These are phyloP conservation scores for Eutrema yunnanense DNA, from an alignment of 345 rosid species.

Conservation along the genomic window DNA sequence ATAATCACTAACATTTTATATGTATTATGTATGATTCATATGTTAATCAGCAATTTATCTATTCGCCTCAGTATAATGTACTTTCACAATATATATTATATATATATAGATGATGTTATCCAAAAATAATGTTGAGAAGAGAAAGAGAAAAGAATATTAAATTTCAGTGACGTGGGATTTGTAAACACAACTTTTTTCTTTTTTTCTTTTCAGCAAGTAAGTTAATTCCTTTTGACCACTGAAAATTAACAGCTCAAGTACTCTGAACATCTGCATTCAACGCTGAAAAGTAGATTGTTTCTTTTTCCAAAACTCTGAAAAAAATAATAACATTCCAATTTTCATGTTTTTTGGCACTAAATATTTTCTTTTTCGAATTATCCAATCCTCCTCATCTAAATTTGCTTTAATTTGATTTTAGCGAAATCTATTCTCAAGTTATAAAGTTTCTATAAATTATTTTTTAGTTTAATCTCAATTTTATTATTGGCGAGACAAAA, in stretches of 20 bases:
- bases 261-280: constrained; percentile 31
- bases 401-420: background rate
- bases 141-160: background rate
- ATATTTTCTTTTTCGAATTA: background rate
- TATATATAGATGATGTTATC: background rate
- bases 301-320: background rate
- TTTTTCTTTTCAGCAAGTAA: constrained; percentile 3
- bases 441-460: background rate
- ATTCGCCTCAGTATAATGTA: background rate
- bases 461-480: background rate
- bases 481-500: background rate
- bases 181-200: constrained; percentile 27
- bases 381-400: background rate
- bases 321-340: background rate
- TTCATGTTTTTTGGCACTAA: background rate
- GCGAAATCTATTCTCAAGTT: background rate
- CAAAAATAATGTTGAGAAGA: no score
- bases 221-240: constrained; percentile 24
- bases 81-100: background rate
- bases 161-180: constrained; percentile 25
- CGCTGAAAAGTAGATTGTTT: constrained; percentile 22
- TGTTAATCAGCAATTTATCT: no score
- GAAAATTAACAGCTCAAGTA: constrained; percentile 26
- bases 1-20: no score
- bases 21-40: no score